Conservation (phyloP, 305 asterid genomes). For the Fraxinus paxiana region DNA sequence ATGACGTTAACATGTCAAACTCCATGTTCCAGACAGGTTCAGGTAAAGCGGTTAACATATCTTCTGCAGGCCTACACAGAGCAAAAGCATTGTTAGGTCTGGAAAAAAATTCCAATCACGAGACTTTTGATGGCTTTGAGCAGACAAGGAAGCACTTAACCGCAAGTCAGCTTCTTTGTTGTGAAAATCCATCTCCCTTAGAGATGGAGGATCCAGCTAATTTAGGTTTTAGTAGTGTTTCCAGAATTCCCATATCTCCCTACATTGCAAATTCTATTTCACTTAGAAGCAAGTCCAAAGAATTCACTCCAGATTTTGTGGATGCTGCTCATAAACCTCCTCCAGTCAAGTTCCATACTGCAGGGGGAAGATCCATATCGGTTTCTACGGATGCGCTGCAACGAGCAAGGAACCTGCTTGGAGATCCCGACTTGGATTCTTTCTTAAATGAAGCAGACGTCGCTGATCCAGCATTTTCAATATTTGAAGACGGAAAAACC, state of each 20-base stretch:
- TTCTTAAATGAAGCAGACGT: slow-evolving; percentile 41
- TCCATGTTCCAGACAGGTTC: slow-evolving; percentile 64
- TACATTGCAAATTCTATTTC: slow-evolving; percentile 31
- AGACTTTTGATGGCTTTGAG: slow-evolving; percentile 32
- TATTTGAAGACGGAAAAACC: slow-evolving; percentile 28
- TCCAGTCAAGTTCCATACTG: slow-evolving; percentile 79
- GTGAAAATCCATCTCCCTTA: slow-evolving; percentile 29
- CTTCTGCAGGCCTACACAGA: slow-evolving; percentile 70
- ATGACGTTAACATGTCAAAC: slow-evolving; percentile 31
- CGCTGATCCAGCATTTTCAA: slow-evolving; percentile 36
- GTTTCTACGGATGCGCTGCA: slow-evolving; percentile 78
- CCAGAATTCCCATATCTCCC: slow-evolving; percentile 29
- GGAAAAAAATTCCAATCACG: slow-evolving; percentile 42
- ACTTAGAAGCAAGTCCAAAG: slow-evolving; percentile 29
- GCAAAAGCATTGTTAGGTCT: slow-evolving; percentile 72
- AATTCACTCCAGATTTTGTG: slow-evolving; percentile 33
- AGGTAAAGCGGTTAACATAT: slow-evolving; percentile 62
- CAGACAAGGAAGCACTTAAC: slow-evolving; percentile 32
- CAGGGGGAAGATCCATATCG: slow-evolving; percentile 92
- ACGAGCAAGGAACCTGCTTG: slow-evolving; percentile 83
- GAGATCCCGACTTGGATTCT: slow-evolving; percentile 58
- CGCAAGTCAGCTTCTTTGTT: slow-evolving; percentile 28
- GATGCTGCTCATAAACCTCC: slow-evolving; percentile 50
- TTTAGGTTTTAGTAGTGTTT: slow-evolving; percentile 31
- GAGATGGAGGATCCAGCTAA: slow-evolving; percentile 23